Conservation (phyloP, 495 filamentous ascomycete species). For the Trichoderma gamsii region DNA sequence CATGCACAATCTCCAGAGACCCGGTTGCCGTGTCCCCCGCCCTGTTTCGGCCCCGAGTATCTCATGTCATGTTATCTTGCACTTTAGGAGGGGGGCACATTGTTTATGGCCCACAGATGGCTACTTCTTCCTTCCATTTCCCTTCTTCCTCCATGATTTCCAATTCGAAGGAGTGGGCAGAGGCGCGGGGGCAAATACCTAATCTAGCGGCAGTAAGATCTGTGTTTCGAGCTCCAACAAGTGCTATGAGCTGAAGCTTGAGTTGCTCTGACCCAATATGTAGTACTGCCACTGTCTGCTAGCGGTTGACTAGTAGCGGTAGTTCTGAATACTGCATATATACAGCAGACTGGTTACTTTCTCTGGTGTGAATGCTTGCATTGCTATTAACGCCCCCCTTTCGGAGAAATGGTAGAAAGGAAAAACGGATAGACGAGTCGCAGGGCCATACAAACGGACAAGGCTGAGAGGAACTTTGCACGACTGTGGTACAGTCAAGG, state of each 20-base stretch:
- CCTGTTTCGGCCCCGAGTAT: background rate
- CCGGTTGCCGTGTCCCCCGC: background rate
- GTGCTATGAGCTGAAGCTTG: no score
- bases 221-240: no score
- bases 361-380: background rate
- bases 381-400: background rate
- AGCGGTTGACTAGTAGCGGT: no score
- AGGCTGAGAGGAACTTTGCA: background rate
- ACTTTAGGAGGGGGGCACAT: background rate
- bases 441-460: slow-evolving; percentile 39
- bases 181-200: no score
- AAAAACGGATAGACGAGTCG: slow-evolving; percentile 45
- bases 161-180: background rate
- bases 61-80: background rate
- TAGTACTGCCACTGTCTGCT: no score
- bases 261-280: no score
- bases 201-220: no score
- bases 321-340: background rate
- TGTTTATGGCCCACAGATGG: background rate
- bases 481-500: no score
- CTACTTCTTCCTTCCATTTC: background rate
- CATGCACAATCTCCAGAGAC: background rate
- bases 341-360: background rate
- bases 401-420: slow-evolving; percentile 33
- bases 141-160: background rate